A percentile compares a stretch with the other conserved stretches of the same genome.
Evolutionary conservation across 140 eudicot genomes (phyloP).

Genomic region (Ambrosia hybrid): DNA sequence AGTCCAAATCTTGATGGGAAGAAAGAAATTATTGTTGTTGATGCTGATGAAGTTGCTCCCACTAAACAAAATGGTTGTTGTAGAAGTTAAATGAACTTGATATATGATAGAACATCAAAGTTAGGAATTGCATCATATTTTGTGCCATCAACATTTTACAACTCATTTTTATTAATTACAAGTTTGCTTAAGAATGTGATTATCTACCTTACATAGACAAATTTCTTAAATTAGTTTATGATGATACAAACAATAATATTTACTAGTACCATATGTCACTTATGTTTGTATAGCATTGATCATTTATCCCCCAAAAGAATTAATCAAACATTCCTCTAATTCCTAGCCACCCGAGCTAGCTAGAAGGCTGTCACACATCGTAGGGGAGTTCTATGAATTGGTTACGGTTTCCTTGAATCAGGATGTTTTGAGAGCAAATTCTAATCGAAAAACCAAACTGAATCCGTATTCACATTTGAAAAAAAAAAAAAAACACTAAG

Average conservation of each 20-base stretch:
- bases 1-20: slow-evolving; percentile 40
- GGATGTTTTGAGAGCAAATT: background rate
- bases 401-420: background rate
- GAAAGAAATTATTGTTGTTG: slow-evolving; percentile 51
- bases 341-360: no score
- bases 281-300: background rate
- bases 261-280: background rate
- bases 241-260: background rate
- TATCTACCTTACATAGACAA: background rate
- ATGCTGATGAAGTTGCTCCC: slow-evolving; percentile 52
- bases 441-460: background rate
- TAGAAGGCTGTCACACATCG: no score
- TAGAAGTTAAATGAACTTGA: slow-evolving; percentile 18
- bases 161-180: background rate
- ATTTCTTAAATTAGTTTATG: background rate
- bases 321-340: no score
- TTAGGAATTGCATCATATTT: background rate
- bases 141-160: background rate
- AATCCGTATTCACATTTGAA: background rate
- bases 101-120: background rate
- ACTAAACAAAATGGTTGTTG: slow-evolving; percentile 43
- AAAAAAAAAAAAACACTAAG: no score
- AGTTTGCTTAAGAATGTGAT: slow-evolving; percentile 3
- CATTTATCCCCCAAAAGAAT: background rate
- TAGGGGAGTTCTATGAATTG: background rate